A percentile compares a stretch with the other conserved stretches of the same genome.
Evolutionary conservation across 1,284 basidiomycete genomes (phyloP).

Genomic region (Sanguinoderma infundibulare): DNA sequence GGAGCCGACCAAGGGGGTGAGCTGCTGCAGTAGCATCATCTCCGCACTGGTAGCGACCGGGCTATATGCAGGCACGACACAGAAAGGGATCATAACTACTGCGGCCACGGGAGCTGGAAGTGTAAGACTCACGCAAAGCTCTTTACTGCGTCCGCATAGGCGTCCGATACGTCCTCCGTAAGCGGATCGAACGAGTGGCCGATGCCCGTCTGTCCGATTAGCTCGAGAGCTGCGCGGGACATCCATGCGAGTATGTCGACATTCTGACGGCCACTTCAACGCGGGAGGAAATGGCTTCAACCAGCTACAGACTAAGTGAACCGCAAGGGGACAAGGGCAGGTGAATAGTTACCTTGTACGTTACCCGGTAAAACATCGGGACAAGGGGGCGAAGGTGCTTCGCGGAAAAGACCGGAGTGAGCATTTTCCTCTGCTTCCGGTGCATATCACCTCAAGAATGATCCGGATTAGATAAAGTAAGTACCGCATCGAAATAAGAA

Average conservation of each 20-base stretch:
- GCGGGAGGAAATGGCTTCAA: constrained; percentile 26
- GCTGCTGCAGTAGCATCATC: constrained; percentile 17
- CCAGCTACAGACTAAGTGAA: constrained; percentile 14
- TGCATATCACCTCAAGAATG: constrained; percentile 3
- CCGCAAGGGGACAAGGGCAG: neutral
- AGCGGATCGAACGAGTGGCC: constrained; percentile 45
- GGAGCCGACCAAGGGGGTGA: constrained; percentile 37
- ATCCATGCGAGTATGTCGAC: constrained; percentile 42
- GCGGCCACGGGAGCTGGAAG: no score
- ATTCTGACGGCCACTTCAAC: constrained; percentile 21
- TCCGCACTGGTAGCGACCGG: constrained; percentile 8
- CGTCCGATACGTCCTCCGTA: constrained; percentile 32
- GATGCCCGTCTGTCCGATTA: constrained; percentile 44
- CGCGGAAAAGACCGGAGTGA: constrained; percentile 16
- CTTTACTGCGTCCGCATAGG: constrained; percentile 33
- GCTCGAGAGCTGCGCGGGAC: constrained; percentile 42
- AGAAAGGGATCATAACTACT: no score
- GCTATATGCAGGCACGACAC: no score
- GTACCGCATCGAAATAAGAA: no score
- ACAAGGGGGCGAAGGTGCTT: constrained; percentile 13
- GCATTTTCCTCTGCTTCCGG: constrained; percentile 20
- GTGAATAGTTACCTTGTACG: constrained; percentile 3
- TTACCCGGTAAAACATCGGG: constrained; percentile 15
- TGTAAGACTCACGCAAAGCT: constrained; percentile 28
- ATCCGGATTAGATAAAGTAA: neutral